Evolutionary conservation across 2,329 filamentous ascomycete species (phyloP), one percentile per base, ranked within the genome.

Genomic region (Fusarium mundagurra): DNA sequence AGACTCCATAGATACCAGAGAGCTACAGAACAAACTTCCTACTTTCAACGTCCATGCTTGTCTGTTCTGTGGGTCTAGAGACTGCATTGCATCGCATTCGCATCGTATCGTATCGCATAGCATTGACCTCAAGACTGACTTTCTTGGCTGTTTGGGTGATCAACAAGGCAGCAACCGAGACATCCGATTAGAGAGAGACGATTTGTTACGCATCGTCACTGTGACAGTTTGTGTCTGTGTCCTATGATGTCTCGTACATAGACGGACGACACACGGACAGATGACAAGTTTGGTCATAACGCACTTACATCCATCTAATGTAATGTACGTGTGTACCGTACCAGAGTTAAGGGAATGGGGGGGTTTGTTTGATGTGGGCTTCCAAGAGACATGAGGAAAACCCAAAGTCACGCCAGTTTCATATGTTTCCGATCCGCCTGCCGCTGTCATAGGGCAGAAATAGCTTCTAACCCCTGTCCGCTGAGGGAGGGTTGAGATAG

Each of bases 351-450:
- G n/a, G 36, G 33, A 13, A 54, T 36, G 33, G 50, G 50, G 50
- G 13, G 33, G 18, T 50, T 20, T 45, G 43, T 45, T 45, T 60
- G 38, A 41, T 51, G 63, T 57, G 47, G 47, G 18, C 41, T 60
- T 51, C 22, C 31, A 67, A 69, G 54, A 69, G 58, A 47, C 43
- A 39, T 45, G 58, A 64, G 33, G 36, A 57, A 69, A 74, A 72
- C 66, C 59, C 62, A 72, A 74, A 74, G 71, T 74, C 71, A 72
- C 33, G 60, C 72, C 72, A 74, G 68, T 61, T 74, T 67, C 60
- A 65, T 57, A 45, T 58, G 41, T 57, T 55, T 66, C 47, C 34
- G 22, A 53, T 55, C 29, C 45, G 29, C 44, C 51, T 58, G 60
- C 36, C 55, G 65, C 41, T 54, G 38, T 51, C 61, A 74, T 74